Evolutionary conservation across 495 filamentous ascomycete species (phyloP), one percentile per base, ranked within the genome.

Genomic region (Penicillium canariense): DNA sequence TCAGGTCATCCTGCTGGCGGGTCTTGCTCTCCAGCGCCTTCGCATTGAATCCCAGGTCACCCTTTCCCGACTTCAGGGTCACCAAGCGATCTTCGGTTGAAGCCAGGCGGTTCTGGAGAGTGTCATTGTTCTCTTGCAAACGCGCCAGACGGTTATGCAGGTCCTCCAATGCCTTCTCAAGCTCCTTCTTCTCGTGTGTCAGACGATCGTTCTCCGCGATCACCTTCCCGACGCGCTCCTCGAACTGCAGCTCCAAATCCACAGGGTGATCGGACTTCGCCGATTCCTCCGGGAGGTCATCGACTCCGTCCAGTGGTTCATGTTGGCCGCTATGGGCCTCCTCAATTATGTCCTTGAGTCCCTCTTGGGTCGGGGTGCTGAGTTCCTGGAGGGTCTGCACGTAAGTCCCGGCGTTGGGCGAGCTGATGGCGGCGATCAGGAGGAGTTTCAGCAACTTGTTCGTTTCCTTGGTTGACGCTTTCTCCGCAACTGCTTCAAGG

Each of bases 371-470:
- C 10, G 71, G 64, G 2, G 64, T 70, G 47, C 73, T 77, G 36
- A 85, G 55, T 11, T 58, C 68, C 54, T 72, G 71, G 25, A 84
- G 76, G 17, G 72, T 79, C 26, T 76, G 70, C 38, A 87, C 77
- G 59, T 87, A 84, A 26, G 75, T 76, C 38, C 62, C 62, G 12
- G 76, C 75, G 48, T 81, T 78, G 22, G 82, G 79, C 2, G 81
- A 82, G 56, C 76, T 73, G 52, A 86, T 81, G 38, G 83, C 82
- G 8, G 83, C 83, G 35, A 84, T 76, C 14, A 89, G 69, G 50
- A 88, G 77, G 49, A 87, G 71, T 54, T 82, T 82, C 43, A 89
- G 71, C 46, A 89, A 77, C 72, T 88, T 81, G 47, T 75, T 71
- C 27, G 72, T 68, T 35, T 76, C 68, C 55, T 75, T 74, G 30